Evolutionary conservation across 257 asterid genomes (phyloP).

Genomic region (Gardenia jasminoides): DNA sequence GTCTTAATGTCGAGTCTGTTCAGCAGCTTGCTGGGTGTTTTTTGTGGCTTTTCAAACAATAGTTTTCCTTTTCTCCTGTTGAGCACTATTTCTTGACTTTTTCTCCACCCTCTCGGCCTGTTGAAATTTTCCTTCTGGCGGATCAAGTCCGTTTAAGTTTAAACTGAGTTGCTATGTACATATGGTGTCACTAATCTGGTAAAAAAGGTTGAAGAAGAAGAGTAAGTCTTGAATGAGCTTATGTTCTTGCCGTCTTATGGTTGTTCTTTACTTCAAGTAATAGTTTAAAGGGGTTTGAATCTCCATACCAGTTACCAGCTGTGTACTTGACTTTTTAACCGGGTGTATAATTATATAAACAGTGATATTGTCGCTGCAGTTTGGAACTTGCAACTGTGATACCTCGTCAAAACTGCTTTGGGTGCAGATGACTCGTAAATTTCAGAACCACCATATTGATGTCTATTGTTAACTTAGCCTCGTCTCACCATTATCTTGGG

Average conservation of each 20-base stretch:
- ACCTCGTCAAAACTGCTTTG: not conserved
- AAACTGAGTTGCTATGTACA: not conserved
- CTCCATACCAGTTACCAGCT: not conserved
- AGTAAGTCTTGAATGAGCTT: not conserved
- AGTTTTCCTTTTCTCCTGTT: not conserved
- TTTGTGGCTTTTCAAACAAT: not conserved
- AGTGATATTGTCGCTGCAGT: not conserved
- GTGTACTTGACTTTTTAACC: not conserved
- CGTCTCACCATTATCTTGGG: not conserved
- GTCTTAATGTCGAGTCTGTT: not conserved
- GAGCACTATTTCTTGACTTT: not conserved
- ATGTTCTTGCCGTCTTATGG: not conserved
- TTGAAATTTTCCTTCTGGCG: not conserved
- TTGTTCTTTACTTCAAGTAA: not conserved
- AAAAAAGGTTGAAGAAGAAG: not conserved
- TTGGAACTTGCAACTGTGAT: not conserved
- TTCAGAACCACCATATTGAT: not conserved
- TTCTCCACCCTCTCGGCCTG: too few species aligned
- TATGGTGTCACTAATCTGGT: not conserved
- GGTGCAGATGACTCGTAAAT: not conserved
- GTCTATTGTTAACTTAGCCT: not conserved
- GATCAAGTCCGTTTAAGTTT: not conserved
- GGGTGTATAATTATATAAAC: not conserved
- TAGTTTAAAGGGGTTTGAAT: not conserved
- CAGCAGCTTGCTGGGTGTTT: not conserved